These are phyloP conservation scores for Dendryphion nanum DNA, from an alignment of 2,329 filamentous ascomycete species.

Conservation along the genomic window DNA sequence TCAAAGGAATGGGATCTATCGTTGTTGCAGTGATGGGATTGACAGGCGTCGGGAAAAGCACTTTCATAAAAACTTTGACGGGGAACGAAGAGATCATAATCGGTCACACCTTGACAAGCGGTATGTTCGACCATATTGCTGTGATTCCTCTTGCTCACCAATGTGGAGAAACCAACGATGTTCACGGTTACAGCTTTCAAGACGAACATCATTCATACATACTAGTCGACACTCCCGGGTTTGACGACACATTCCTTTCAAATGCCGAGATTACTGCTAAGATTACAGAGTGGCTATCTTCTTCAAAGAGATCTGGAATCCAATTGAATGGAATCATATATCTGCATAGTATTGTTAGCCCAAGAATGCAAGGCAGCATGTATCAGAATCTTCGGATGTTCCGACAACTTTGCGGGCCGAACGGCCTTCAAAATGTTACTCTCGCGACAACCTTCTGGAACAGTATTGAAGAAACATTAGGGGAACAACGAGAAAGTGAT, in stretches of 20 bases:
- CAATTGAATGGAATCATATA: constrained; percentile 48
- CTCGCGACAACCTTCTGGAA: constrained; percentile 48
- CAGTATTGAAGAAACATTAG: neutral
- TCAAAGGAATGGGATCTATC: too few relatives aligned
- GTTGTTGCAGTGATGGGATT: constrained; percentile 42
- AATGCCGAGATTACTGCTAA: constrained; percentile 44
- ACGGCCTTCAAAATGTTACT: constrained; percentile 41
- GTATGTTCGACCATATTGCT: too few relatives aligned
- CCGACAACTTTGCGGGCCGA: constrained; percentile 44
- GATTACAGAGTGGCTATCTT: constrained; percentile 41
- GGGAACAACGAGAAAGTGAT: constrained; percentile 4
- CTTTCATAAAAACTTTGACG: constrained; percentile 30
- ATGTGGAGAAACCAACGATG: constrained; percentile 9
- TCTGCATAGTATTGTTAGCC: constrained; percentile 46
- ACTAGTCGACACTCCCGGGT: constrained; percentile 50
- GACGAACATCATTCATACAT: neutral
- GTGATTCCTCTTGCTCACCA: too few relatives aligned
- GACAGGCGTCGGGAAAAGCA: constrained; percentile 43
- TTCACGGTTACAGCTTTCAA: constrained; percentile 1
- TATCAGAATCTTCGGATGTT: constrained; percentile 47
- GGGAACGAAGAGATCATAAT: constrained; percentile 14
- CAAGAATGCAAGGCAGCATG: constrained; percentile 41
- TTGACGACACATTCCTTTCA: constrained; percentile 45
- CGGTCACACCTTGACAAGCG: constrained; percentile 24
- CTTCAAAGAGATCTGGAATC: constrained; percentile 28